These are phyloP conservation scores for Yamadazyma kitorensis DNA, from an alignment of 805 yeast genomes.

Conservation along the genomic window DNA sequence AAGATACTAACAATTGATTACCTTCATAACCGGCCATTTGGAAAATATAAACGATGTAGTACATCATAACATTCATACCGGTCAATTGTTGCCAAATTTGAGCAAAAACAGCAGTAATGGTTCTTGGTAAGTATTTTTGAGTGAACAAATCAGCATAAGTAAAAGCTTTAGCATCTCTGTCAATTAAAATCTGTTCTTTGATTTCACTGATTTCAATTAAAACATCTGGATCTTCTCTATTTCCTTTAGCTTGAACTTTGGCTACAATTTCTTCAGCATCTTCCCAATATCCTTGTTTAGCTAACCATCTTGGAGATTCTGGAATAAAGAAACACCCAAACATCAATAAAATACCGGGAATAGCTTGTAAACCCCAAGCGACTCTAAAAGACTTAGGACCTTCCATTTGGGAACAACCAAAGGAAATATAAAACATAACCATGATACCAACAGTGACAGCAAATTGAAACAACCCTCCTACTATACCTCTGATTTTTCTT, in stretches of 20 bases:
- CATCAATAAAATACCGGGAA: conserved; percentile 24
- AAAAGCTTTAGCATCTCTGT: conserved; percentile 43
- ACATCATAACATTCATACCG: conserved; percentile 67
- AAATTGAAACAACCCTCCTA: conserved; percentile 59
- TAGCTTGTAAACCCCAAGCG: conserved; percentile 30
- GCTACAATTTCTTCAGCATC: conserved; percentile 29
- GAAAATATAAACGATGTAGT: conserved; percentile 62
- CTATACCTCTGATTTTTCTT: conserved; percentile 50
- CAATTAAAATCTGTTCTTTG: conserved; percentile 45
- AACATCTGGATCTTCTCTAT: conserved; percentile 24
- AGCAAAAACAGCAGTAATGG: conserved; percentile 47
- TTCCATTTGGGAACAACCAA: conserved; percentile 44
- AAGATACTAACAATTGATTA: conserved; percentile 47
- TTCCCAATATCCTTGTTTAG: conserved; percentile 29
- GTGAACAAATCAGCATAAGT: conserved; percentile 47
- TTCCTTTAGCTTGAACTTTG: conserved; percentile 23
- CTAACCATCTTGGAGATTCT: conserved; percentile 34
- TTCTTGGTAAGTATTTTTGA: conserved; percentile 44
- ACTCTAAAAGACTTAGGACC: conserved; percentile 34
- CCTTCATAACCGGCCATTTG: conserved; percentile 59
- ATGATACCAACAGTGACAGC: conserved; percentile 57
- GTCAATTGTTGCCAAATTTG: conserved; percentile 61
- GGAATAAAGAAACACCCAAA: conserved; percentile 27
- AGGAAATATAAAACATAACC: conserved; percentile 52
- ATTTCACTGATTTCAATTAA: conserved; percentile 28